A percentile compares a stretch with the other conserved stretches of the same genome.
Conservation (phyloP, 768 basidiomycete genomes). For the Boletus sp. region DNA sequence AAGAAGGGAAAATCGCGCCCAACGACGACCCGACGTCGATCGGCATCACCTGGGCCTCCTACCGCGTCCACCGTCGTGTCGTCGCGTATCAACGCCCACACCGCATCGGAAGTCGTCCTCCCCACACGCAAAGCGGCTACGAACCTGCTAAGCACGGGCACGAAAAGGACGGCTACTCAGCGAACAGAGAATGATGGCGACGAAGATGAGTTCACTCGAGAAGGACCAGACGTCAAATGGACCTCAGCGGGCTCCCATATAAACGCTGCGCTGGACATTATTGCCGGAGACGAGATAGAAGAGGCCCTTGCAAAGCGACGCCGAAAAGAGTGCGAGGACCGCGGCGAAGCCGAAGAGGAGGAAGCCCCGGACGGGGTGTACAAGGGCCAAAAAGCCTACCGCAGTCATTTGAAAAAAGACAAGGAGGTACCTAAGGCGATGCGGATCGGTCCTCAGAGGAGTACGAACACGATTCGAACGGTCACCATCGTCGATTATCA, state of each 20-base stretch:
- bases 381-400: constrained; percentile 80
- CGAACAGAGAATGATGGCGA: constrained; percentile 46
- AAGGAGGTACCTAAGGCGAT: constrained; percentile 86
- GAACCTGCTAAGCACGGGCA: constrained; percentile 78
- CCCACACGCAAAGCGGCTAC: constrained; percentile 65
- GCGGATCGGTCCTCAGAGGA: constrained; percentile 79
- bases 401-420: constrained; percentile 75
- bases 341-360: constrained; percentile 52
- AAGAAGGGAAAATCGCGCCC: constrained; percentile 83
- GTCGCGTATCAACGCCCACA: constrained; percentile 13
- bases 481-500: constrained; percentile 98
- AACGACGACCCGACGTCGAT: constrained; percentile 71
- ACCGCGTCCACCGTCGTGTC: constrained; percentile 17
- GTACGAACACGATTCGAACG: constrained; percentile 79
- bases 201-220: constrained; percentile 42
- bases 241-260: constrained; percentile 73
- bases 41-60: constrained; percentile 53
- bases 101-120: constrained; percentile 65
- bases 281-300: constrained; percentile 81
- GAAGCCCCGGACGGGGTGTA: constrained; percentile 77
- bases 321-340: constrained; percentile 52
- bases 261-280: constrained; percentile 68
- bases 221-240: constrained; percentile 72
- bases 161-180: constrained; percentile 58
- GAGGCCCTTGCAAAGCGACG: constrained; percentile 71